Conservation (phyloP, 345 rosid genomes). For the Gossypium rotundifolium region DNA sequence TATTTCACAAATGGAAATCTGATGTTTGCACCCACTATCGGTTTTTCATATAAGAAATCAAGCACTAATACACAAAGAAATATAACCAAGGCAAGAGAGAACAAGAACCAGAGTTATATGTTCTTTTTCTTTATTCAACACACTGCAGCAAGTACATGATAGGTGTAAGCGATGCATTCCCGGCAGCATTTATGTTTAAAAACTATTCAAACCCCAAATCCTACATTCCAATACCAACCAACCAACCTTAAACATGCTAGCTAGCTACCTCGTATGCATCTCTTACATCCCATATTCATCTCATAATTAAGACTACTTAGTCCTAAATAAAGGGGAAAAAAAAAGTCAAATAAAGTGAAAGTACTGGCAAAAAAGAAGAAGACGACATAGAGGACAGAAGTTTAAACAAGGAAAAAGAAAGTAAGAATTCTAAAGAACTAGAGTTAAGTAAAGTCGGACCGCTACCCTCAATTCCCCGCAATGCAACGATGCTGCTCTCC, state of each 20-base stretch:
- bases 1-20: not conserved
- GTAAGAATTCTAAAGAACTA: constrained; percentile 10
- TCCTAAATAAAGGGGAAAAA: not conserved
- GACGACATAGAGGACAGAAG: constrained; percentile 1
- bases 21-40: not conserved
- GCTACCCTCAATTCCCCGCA: constrained; percentile 92
- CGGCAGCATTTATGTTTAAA: constrained; percentile 31
- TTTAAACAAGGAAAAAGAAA: constrained; percentile 22
- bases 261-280: constrained; percentile 58
- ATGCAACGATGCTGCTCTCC: constrained; percentile 72
- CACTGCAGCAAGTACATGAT: constrained; percentile 17
- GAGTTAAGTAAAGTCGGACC: constrained; percentile 56
- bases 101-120: not conserved
- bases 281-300: constrained; percentile 51
- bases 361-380: not conserved
- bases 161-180: constrained; percentile 52
- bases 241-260: not conserved
- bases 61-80: not conserved
- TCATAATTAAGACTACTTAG: not conserved
- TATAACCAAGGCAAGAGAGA: not conserved
- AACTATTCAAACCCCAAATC: not conserved
- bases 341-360: not conserved
- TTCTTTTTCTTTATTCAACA: constrained; percentile 5
- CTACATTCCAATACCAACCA: not conserved
- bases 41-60: not conserved